These are phyloP conservation scores for Brassica incana DNA, from an alignment of 345 rosid genomes.

Conservation along the genomic window DNA sequence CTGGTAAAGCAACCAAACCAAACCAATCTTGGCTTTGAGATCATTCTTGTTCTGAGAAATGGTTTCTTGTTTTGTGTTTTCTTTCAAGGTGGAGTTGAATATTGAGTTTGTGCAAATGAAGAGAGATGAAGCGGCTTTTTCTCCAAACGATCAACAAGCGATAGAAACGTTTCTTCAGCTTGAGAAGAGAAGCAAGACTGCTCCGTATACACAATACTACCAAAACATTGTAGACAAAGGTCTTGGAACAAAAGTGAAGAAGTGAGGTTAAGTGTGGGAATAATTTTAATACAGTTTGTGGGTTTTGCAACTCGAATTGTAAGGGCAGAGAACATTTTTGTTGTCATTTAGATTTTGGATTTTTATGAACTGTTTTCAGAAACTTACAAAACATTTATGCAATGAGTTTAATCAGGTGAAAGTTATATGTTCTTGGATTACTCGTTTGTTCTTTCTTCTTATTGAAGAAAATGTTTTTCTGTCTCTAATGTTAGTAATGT, in stretches of 20 bases:
- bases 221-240: conserved; percentile 62
- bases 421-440: neutral
- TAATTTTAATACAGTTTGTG: neutral
- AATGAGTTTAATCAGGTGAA: neutral
- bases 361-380: conserved; percentile 10
- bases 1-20: conserved; percentile 48
- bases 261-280: conserved; percentile 22
- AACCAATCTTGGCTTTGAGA: conserved; percentile 1
- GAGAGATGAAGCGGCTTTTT: conserved; percentile 83
- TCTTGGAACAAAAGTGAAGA: conserved; percentile 24
- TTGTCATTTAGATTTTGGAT: neutral
- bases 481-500: no score
- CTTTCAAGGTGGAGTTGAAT: conserved; percentile 68
- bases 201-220: conserved; percentile 71
- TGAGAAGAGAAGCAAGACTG: conserved; percentile 53
- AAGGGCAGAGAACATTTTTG: neutral
- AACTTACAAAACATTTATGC: conserved; percentile 3
- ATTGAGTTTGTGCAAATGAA: conserved; percentile 68
- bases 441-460: neutral
- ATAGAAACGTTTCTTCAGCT: conserved; percentile 79
- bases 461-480: neutral
- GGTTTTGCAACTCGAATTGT: neutral
- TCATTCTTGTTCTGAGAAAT: conserved; percentile 8
- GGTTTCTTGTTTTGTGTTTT: neutral
- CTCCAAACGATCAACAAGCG: conserved; percentile 80